Conservation (phyloP, 306 rosid genomes). For the Cucumis melo region DNA sequence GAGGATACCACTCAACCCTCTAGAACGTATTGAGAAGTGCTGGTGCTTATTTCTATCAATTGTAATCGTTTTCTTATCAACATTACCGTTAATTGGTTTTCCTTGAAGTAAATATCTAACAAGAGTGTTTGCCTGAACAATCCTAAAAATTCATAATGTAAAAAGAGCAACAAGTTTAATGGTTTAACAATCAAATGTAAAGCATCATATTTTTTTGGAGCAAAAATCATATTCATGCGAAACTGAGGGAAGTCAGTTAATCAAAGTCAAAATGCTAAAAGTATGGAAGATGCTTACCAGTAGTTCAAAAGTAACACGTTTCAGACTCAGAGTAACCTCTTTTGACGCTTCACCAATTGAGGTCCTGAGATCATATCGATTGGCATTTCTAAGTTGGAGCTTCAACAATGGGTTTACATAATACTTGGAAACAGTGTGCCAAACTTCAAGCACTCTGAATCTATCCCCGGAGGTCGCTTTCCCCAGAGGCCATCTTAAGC, state of each 20-base stretch:
- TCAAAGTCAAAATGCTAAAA: too few species aligned
- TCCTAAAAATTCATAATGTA: too few species aligned
- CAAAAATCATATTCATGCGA: not conserved
- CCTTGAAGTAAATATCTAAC: too few species aligned
- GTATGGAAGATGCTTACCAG: conserved; percentile 11
- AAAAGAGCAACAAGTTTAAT: not conserved
- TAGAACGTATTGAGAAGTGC: too few species aligned
- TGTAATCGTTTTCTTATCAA: too few species aligned
- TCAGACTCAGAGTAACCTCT: conserved; percentile 25
- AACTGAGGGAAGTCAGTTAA: too few species aligned
- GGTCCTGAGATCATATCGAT: conserved; percentile 29
- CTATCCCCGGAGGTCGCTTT: conserved; percentile 23
- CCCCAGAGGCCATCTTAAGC: conserved; percentile 51
- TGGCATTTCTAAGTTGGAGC: conserved; percentile 30
- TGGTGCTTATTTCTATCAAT: too few species aligned
- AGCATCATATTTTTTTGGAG: not conserved
- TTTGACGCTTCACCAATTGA: conserved; percentile 26
- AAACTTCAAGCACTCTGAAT: conserved; percentile 27
- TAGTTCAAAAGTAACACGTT: conserved; percentile 17
- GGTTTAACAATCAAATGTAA: not conserved
- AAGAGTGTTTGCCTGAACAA: too few species aligned
- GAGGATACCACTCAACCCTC: too few species aligned
- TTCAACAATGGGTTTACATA: conserved; percentile 20
- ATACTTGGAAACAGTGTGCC: conserved; percentile 21
- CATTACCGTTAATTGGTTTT: too few species aligned